phyloP scores from a whole-genome alignment of 83 land plant species.

The Thuja plicata region DNA sequence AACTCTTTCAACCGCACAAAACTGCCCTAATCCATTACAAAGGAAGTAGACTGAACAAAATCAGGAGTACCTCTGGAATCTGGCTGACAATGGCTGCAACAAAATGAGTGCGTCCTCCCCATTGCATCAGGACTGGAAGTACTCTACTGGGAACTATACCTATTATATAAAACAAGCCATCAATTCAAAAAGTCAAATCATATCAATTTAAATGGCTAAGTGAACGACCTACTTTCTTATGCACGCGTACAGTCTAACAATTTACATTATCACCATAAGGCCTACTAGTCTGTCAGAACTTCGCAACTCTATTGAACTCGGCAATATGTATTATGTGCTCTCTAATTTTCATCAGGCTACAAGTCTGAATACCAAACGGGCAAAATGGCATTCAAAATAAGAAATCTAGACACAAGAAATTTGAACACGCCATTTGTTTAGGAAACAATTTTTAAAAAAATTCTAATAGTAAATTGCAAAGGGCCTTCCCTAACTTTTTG shows the following conservation, averaged over 20 bases:
- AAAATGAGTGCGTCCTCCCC: conserved; percentile 18
- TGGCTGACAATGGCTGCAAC: conserved; percentile 12
- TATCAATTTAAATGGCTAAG: conserved; percentile 3
- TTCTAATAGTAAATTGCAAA: no score
- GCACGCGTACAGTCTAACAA: background rate
- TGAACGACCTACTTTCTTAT: background rate
- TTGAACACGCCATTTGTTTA: background rate
- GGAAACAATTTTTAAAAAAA: background rate
- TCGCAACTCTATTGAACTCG: background rate
- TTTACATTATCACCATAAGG: background rate
- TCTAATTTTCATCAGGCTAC: background rate
- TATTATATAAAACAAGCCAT: background rate
- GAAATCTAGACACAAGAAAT: background rate
- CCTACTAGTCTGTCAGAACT: background rate
- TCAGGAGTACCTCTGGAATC: conserved; percentile 16
- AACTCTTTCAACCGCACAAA: background rate
- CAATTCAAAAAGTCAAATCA: background rate
- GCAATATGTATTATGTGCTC: background rate
- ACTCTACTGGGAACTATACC: conserved; percentile 11
- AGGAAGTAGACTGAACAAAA: background rate
- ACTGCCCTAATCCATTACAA: background rate
- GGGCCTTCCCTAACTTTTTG: background rate
- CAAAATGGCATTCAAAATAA: background rate
- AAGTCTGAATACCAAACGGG: background rate
- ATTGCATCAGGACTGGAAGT: conserved; percentile 19